Evolutionary conservation across 345 rosid genomes (phyloP).

Genomic region (Trapa bicornis): DNA sequence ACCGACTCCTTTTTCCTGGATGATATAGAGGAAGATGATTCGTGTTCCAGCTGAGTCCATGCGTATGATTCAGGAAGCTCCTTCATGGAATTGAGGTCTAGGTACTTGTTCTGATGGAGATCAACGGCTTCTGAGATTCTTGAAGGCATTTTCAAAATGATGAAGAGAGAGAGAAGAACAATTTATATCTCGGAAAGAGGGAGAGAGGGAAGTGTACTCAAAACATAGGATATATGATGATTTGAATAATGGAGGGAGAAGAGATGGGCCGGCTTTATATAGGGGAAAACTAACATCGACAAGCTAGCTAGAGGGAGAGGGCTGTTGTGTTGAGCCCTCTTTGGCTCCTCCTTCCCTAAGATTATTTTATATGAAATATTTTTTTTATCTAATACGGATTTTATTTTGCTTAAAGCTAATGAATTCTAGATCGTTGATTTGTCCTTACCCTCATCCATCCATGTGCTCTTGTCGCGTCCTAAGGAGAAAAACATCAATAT

Average conservation of each 20-base stretch:
- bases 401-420: background rate
- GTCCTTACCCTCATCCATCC: slow-evolving; percentile 13
- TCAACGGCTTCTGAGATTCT: slow-evolving; percentile 42
- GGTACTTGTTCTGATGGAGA: slow-evolving; percentile 29
- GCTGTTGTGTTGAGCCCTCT: background rate
- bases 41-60: slow-evolving; percentile 32
- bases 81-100: slow-evolving; percentile 41
- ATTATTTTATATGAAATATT: too few relatives aligned
- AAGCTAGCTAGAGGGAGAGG: background rate
- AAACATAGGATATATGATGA: background rate
- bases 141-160: slow-evolving; percentile 38
- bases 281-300: slow-evolving; percentile 6
- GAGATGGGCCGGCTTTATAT: slow-evolving; percentile 8
- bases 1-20: slow-evolving; percentile 8
- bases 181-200: background rate
- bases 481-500: slow-evolving; percentile 26
- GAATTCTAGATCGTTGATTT: background rate
- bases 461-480: slow-evolving; percentile 49
- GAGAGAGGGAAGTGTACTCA: background rate
- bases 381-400: slow-evolving; percentile 2
- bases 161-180: background rate
- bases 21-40: slow-evolving; percentile 15
- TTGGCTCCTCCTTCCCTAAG: background rate
- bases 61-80: slow-evolving; percentile 70
- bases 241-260: slow-evolving; percentile 2